These are phyloP conservation scores for Penicillium sp. DNA, from an alignment of 2,329 filamentous ascomycete genomes.

Conservation along the genomic window DNA sequence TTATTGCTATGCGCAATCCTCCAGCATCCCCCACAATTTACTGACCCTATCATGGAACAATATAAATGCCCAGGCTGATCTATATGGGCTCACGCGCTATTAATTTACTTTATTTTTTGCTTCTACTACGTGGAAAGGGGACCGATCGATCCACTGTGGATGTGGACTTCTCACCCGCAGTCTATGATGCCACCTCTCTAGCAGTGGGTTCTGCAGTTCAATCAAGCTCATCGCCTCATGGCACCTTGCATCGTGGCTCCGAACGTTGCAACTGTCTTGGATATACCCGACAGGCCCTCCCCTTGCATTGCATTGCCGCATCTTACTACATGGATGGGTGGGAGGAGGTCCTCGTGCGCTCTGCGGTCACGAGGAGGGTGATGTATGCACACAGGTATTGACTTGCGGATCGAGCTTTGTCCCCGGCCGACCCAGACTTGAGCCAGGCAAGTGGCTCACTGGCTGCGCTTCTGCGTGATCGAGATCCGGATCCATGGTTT, in stretches of 20 bases:
- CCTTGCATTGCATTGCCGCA: constrained; percentile 21
- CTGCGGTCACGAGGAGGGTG: constrained; percentile 17
- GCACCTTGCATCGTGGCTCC: constrained; percentile 15
- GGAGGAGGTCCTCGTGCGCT: constrained; percentile 18
- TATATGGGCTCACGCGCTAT: background rate
- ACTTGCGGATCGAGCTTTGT: background rate
- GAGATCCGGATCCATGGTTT: constrained; percentile 11
- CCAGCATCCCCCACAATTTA: background rate
- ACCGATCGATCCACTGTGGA: background rate
- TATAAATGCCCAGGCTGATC: background rate
- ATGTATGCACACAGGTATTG: constrained; percentile 7
- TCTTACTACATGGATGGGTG: background rate
- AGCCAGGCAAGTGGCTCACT: background rate
- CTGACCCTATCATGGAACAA: background rate
- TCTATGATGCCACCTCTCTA: constrained; percentile 6
- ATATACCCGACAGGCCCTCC: constrained; percentile 12
- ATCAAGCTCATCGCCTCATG: constrained; percentile 27
- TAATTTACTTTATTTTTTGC: background rate
- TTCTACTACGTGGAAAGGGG: background rate
- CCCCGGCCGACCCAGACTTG: background rate
- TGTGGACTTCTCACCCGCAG: background rate
- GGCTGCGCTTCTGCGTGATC: background rate
- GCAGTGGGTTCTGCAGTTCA: constrained; percentile 18
- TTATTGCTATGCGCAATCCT: constrained; percentile 2
- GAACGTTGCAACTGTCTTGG: background rate